phyloP scores from a whole-genome alignment of 2,329 filamentous ascomycete species.

The Balansia obtecta region DNA sequence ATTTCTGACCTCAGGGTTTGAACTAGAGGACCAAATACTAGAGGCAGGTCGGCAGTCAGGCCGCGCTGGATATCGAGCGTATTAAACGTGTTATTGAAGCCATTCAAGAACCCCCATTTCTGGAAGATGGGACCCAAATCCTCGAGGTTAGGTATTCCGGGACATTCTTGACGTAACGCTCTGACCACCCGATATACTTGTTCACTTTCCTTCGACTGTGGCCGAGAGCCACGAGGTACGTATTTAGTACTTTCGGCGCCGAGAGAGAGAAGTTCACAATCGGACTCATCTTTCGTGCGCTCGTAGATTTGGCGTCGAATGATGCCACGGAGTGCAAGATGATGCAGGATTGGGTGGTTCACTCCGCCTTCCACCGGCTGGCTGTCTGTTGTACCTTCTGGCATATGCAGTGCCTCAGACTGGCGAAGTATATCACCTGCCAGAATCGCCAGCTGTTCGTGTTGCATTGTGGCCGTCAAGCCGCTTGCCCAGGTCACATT shows the following conservation, averaged over 20 bases:
- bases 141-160: not conserved
- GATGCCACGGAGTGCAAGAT: constrained; percentile 5
- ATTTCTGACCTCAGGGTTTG: not conserved
- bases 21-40: not conserved
- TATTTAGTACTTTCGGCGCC: not conserved
- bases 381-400: constrained; percentile 7
- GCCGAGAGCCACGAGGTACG: not conserved
- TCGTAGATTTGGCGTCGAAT: constrained; percentile 16
- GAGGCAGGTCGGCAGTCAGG: not conserved
- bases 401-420: constrained; percentile 16
- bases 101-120: not conserved
- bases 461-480: constrained; percentile 23
- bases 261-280: not conserved
- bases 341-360: not conserved
- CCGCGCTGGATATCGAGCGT: not conserved
- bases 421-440: constrained; percentile 17
- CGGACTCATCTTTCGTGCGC: constrained; percentile 4
- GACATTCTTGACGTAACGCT: not conserved
- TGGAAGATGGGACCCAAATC: not conserved
- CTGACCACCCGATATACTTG: not conserved
- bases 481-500: constrained; percentile 19
- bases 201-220: not conserved
- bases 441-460: constrained; percentile 22
- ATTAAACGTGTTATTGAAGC: not conserved
- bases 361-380: not conserved